phyloP scores from a whole-genome alignment of 208 protist genomes.

The Acanthamoeba triangularis region DNA sequence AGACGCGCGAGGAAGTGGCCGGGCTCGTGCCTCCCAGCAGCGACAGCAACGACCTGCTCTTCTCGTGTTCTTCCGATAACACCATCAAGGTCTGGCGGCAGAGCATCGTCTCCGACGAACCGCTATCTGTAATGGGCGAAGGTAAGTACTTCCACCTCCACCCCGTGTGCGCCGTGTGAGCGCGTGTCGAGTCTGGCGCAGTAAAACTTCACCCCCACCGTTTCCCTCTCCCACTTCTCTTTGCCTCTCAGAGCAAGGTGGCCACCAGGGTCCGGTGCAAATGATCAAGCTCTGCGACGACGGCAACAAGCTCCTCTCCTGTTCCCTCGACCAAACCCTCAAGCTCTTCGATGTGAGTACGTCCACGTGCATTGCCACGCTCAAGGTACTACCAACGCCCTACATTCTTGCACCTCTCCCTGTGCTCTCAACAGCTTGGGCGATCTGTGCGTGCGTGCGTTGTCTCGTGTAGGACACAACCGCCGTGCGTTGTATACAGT shows the following conservation, averaged over 20 bases:
- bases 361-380: constrained; percentile 4
- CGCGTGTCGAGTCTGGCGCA: too few species aligned
- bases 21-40: not conserved
- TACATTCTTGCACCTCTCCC: not conserved
- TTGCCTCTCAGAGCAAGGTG: not conserved
- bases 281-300: constrained; percentile 48
- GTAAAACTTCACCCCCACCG: not conserved
- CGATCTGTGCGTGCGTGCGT: not conserved
- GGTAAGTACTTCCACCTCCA: not conserved
- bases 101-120: constrained; percentile 1
- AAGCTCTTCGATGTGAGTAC: constrained; percentile 36
- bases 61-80: constrained; percentile 61
- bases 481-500: constrained; percentile 3
- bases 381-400: not conserved
- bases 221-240: not conserved
- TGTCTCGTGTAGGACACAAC: not conserved
- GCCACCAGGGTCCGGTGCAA: constrained; percentile 7
- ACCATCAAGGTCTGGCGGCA: constrained; percentile 64
- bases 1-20: not conserved
- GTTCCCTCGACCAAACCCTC: constrained; percentile 55
- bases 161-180: too few species aligned
- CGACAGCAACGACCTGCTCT: constrained; percentile 13
- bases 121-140: not conserved
- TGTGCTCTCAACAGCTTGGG: not conserved
- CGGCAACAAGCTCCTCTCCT: not conserved